Evolutionary conservation across 176 grass and related monocot species (phyloP), one percentile per base, ranked within the genome.

Genomic region (Phragmites australis): DNA sequence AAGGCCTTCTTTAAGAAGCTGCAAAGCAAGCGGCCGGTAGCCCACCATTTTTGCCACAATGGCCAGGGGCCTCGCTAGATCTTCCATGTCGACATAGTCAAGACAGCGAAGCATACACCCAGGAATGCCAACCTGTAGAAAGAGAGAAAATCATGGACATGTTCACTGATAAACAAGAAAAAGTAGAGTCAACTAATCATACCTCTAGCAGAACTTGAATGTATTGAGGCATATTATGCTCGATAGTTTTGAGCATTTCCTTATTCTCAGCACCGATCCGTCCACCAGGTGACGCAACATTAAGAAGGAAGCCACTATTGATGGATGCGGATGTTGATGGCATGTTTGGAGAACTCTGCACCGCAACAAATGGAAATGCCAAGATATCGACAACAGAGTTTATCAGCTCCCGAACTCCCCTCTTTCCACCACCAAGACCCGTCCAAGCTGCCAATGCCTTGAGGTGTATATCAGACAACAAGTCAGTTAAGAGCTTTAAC

Each of bases 31-130:
- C 14, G 85, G 86, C 44, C 92, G 86, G 53, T 94, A 94, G 30
- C 95, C 90, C 40, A 91, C 90, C 95, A 98, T 98, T 89, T 98
- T 98, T 22, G 95, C 95, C 31, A 98, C 71, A 61, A 98, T 90
- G 45, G 95, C 95, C 52, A 98, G 81, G 45, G 95, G 86, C 82
- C 81, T 94, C 65, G 77, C 84, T 51, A 92, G 62, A 81, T 94
- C 83, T 83, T 87, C 86, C 84, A 86, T 84, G 73, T 81, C 81
- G 21, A 98, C 83, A 85, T 93, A 87, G 72, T 94, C 90, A 31
- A 94, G 65, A 65, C 90, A 89, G 41, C 75, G 72, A 73, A 98
- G 72, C 68, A 94, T 91, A 71, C 84, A 79, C 22, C 84, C 88
- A 74, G 95, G 90, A 83, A 90, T 59, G 75, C 75, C 90, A 74